Base-by-base conservation (phyloP, 371 early-diverging fungal genomes). In the Mucor indicus region DNA sequence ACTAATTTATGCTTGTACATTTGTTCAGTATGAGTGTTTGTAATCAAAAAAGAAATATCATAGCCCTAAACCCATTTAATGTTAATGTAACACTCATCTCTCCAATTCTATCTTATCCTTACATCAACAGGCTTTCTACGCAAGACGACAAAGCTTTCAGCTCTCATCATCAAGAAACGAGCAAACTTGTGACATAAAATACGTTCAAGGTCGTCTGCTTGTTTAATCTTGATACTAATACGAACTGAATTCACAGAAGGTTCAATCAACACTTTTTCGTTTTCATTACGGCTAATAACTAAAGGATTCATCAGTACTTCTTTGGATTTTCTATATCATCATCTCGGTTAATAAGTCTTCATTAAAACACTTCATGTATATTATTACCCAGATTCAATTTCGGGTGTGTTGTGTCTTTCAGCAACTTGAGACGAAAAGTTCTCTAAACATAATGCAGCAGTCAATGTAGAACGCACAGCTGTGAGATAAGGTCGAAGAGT, bases 1-100 rank as follows among this genome's bases (percentile, higher is more conserved):
- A 98, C 96, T 52, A 98, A 73, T 68, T 98, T 98, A 77, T 96
- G 93, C 80, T 95, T 95, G 70, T 82, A 91, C 96, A 96, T 95
- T 69, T 89, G 90, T 63, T 96, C 96, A 10, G 95, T 93, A 62
- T 98, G 96, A 66, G 86, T 80, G 73, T 96, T 95, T 41, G 97
- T 96, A 48, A 96, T 86, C 56, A 97, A 65, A 75, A 97, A 96
- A 40, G 89, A 88, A 56, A 97, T 93, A 61, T 95, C 95, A 65
- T 95, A 97, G 15, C 96, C 96, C 91, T 89, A 43, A 9, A 33
- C 9, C 4, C n/a, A 33, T 29, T 6, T 29, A 6, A 29, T 29
- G 12, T 29, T 6, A 29, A 29, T 8, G 6, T 12, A 8, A 29
- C 12, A 13, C 21, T 17, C 16, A 38, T 38, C 45, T 25, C 24